Base-by-base conservation (phyloP, 31 red algal genomes). In the Odonthalia washingtoniensis region DNA sequence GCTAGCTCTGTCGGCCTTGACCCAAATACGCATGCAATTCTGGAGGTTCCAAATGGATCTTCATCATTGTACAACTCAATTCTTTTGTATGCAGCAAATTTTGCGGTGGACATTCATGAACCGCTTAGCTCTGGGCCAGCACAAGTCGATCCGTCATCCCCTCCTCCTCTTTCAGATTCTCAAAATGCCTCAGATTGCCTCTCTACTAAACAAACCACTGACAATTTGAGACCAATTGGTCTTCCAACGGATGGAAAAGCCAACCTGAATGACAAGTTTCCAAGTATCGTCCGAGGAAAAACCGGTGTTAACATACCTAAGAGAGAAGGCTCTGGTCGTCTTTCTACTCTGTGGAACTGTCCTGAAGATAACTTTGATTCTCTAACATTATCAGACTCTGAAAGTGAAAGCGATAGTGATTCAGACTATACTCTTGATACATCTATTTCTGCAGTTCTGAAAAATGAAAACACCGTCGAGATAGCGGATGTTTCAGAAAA, bases 321-420 rank as follows among this genome's bases (percentile, higher is more conserved):
- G 6, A 39, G 89, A 28, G 70, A 85, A 34, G 89, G 89, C 36
- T 38, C 46, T 5, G 89, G 89, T 35, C 57, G 72, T 38, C 60
- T 91, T 0, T 83, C 65, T 63, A 49, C 80, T 4, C 69, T 91
- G 16, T 91, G 89, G 89, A 91, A 85, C 57, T 91, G 80, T 60
- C 89, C 89, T 4, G 89, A 81, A 44, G 89, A 85, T 40, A 78
- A 80, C 26, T 83, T 80, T 64, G 81, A 65, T 39, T 80, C 80
- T 27, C 70, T 73, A 5, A 72, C 42, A 9, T 28, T 69, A 5
- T 72, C 72, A 3, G 88, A 91, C 44, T 53, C 81, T 39, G 78
- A 82, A 26, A 38, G 34, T 26, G 67, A 84, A 17, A 72, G 65
- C 66, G 81, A 84, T 68, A 83, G 79, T 4, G 84, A 87, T 5